Evolutionary conservation across 495 filamentous ascomycete species (phyloP).

Genomic region (Umbilicaria muhlenbergii): DNA sequence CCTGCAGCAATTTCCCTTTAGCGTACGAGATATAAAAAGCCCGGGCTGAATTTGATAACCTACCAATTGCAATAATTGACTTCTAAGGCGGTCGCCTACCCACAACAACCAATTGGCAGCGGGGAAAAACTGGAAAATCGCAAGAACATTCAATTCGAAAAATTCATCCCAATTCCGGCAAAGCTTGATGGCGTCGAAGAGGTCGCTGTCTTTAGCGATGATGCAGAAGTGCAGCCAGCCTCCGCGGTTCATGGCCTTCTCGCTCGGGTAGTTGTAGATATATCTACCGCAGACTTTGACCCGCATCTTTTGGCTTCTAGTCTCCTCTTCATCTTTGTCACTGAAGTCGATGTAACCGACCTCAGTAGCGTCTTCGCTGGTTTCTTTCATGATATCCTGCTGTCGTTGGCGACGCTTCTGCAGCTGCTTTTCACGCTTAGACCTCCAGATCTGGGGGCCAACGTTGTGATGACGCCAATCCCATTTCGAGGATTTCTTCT

Average conservation of each 20-base stretch:
- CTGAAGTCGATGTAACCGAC: constrained; percentile 10
- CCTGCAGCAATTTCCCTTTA: constrained; percentile 9
- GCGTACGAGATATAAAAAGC: not conserved
- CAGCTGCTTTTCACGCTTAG: constrained; percentile 12
- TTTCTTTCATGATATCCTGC: not conserved
- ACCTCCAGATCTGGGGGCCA: constrained; percentile 13
- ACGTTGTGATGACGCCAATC: constrained; percentile 1
- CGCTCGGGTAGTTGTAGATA: constrained; percentile 40
- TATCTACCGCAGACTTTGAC: constrained; percentile 33
- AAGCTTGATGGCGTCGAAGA: constrained; percentile 30
- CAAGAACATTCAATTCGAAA: constrained; percentile 30
- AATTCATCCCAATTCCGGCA: constrained; percentile 41
- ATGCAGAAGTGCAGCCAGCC: constrained; percentile 41
- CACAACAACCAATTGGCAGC: constrained; percentile 28
- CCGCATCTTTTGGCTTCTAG: constrained; percentile 20
- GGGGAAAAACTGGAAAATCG: constrained; percentile 33
- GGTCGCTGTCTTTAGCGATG: constrained; percentile 31
- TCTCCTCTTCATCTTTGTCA: constrained; percentile 9
- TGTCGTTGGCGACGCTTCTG: not conserved
- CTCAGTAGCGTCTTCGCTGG: not conserved
- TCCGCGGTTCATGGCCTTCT: constrained; percentile 31
- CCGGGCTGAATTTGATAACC: not conserved
- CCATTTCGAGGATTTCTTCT: constrained; percentile 4
- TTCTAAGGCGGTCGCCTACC: constrained; percentile 21
- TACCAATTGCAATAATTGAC: constrained; percentile 26